Percentiles rank a stretch among this genome's conserved stretches.
phyloP scores from a whole-genome alignment of 345 rosid species.

The Microthlaspi erraticum region DNA sequence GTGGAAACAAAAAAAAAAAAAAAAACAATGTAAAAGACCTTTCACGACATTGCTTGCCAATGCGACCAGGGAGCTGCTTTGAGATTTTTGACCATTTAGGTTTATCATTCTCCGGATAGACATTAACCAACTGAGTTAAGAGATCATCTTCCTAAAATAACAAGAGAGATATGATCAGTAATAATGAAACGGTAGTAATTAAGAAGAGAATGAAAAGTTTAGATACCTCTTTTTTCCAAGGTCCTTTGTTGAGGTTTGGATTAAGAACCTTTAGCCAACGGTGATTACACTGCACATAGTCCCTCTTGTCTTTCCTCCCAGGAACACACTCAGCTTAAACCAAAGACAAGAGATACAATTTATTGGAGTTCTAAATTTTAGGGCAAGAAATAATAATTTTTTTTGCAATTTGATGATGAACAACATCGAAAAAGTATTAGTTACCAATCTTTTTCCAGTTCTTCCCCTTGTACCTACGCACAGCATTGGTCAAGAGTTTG shows the following conservation, averaged over 20 bases:
- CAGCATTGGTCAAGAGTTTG: constrained; percentile 27
- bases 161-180: background rate
- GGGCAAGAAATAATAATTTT: background rate
- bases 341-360: background rate
- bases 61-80: constrained; percentile 62
- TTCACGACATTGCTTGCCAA: constrained; percentile 85
- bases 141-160: constrained; percentile 26
- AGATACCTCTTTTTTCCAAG: constrained; percentile 26
- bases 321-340: constrained; percentile 13
- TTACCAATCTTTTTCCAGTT: constrained; percentile 33
- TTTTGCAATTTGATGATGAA: background rate
- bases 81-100: constrained; percentile 66
- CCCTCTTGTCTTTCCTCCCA: constrained; percentile 7
- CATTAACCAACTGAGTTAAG: constrained; percentile 14
- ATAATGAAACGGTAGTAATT: background rate
- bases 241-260: constrained; percentile 33
- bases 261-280: constrained; percentile 36
- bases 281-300: constrained; percentile 26
- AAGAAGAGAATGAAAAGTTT: background rate
- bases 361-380: background rate
- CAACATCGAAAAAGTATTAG: background rate
- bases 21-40: constrained; percentile 43
- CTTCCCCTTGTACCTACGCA: background rate
- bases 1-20: background rate
- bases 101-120: constrained; percentile 5